Base-by-base conservation (phyloP, 306 rosid genomes). In the Abrus precatorius region DNA sequence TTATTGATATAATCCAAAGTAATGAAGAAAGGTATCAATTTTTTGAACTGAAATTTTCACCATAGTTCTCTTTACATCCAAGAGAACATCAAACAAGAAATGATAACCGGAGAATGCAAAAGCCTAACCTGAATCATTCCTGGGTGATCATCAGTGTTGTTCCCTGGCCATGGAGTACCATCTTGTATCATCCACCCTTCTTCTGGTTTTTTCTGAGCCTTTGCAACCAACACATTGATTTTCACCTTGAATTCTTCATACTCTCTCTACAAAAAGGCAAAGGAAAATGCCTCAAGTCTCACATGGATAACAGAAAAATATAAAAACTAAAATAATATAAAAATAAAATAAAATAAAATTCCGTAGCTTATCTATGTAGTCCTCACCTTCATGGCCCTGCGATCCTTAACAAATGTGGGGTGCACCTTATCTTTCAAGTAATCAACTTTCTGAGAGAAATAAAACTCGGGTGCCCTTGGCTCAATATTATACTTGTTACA, bases 131-230 rank as follows among this genome's bases (percentile, higher is more conserved):
- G 99, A 85, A 93, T 87, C 97, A 96, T 96, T 79, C 98, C 99
- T 0, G 99, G 98, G 88, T 96, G 99, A 89, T 96, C 94, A 13
- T 93, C 91, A 34, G 91, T 80, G 78, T 89, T 83, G 82, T 88
- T 93, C 71, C 99, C 99, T 1, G 99, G 99, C 99, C 99, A 96
- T 20, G 97, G 97, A 4, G 92, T 92, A 47, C 99, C 97, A 81
- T 96, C 98, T 85, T 89, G 96, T 97, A 95, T 91, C 49, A 95
- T 91, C 98, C 98, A 95, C 44, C 99, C 99, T 12, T 93, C 98
- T 60, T 93, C 98, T 28, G 99, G 99, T 85, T 90, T 96, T 86
- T 93, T 96, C 80, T 62, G 88, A 76, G 97, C 90, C 85, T 96
- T 90, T 1, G 99, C 88, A 59, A 92, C 98, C 84, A 96, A 73